These are phyloP conservation scores for Boechera divaricarpa DNA, from an alignment of 345 rosid genomes.

Conservation along the genomic window DNA sequence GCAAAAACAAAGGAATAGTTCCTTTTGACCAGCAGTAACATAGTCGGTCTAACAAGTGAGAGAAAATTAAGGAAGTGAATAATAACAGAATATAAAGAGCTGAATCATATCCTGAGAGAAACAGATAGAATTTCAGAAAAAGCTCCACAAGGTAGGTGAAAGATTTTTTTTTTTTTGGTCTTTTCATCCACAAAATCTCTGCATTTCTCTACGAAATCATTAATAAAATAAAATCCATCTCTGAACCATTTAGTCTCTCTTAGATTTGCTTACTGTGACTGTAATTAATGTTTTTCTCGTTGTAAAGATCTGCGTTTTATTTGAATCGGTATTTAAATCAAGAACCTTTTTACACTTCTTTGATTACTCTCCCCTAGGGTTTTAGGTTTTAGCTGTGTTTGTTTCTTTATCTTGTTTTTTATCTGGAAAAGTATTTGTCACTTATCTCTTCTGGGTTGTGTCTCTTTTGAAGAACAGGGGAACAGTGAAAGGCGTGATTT, in stretches of 20 bases:
- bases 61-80: background rate
- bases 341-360: background rate
- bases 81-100: slow-evolving; percentile 11
- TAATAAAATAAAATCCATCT: background rate
- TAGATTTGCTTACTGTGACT: slow-evolving; percentile 13
- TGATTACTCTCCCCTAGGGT: slow-evolving; percentile 1
- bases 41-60: background rate
- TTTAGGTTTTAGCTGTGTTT: slow-evolving; percentile 30
- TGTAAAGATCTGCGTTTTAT: slow-evolving; percentile 1
- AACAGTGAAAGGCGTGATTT: slow-evolving; percentile 28
- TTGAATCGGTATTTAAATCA: background rate
- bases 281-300: slow-evolving; percentile 13
- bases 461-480: slow-evolving; percentile 42
- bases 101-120: background rate
- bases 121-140: background rate
- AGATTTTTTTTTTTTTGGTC: background rate
- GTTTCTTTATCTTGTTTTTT: background rate
- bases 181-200: background rate
- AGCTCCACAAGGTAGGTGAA: slow-evolving; percentile 32
- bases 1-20: background rate
- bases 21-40: slow-evolving; percentile 17
- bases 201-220: background rate
- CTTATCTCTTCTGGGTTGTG: slow-evolving; percentile 26
- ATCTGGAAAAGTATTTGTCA: background rate
- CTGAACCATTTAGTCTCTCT: background rate